Evolutionary conservation across 2,329 filamentous ascomycete genomes (phyloP).

Genomic region (Ilyonectria mors-panacis): DNA sequence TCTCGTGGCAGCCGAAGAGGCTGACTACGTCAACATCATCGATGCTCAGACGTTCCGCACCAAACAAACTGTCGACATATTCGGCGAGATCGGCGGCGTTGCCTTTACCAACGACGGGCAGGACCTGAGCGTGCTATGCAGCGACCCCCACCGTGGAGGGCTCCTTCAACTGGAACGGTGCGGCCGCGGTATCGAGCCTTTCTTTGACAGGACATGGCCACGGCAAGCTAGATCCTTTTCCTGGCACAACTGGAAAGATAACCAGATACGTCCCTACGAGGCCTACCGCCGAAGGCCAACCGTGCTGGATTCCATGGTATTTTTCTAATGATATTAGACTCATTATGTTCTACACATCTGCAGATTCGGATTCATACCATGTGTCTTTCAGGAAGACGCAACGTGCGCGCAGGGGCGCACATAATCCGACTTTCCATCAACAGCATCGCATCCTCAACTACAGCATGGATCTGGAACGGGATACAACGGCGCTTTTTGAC

Average conservation of each 20-base stretch:
- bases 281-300: constrained; percentile 36
- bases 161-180: constrained; percentile 73
- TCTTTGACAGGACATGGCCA: constrained; percentile 39
- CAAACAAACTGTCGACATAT: constrained; percentile 81
- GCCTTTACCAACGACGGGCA: constrained; percentile 77
- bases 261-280: constrained; percentile 29
- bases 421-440: neutral
- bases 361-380: neutral
- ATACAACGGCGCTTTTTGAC: neutral
- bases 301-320: constrained; percentile 30
- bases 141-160: constrained; percentile 76
- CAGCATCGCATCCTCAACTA: neutral
- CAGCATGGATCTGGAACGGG: neutral
- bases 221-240: constrained; percentile 20
- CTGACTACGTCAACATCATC: constrained; percentile 80
- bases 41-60: constrained; percentile 74
- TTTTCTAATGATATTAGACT: constrained; percentile 16
- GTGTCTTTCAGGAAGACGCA: neutral
- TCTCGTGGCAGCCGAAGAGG: constrained; percentile 81
- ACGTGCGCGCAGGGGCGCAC: neutral
- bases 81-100: constrained; percentile 81
- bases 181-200: constrained; percentile 49
- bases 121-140: constrained; percentile 78
- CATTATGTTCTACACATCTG: neutral
- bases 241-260: constrained; percentile 34